Conservation (phyloP, 2,329 filamentous ascomycete genomes). For the Colletotrichum caudatum region DNA sequence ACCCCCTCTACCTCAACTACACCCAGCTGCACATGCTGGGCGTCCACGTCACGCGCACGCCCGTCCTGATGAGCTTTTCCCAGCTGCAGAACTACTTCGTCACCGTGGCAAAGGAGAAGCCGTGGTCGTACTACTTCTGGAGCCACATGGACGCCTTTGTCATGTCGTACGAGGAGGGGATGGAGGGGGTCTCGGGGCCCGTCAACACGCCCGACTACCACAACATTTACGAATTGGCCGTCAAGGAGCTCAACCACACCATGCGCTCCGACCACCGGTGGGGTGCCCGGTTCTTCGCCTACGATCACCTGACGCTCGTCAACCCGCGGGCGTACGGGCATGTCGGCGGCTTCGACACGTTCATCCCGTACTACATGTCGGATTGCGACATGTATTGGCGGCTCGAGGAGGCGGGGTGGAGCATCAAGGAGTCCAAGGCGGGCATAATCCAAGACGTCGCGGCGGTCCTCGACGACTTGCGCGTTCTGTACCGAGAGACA, state of each 20-base stretch:
- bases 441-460: slow-evolving; percentile 62
- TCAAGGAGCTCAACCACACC: slow-evolving; percentile 52
- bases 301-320: slow-evolving; percentile 68
- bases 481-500: slow-evolving; percentile 58
- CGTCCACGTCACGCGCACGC: slow-evolving; percentile 63
- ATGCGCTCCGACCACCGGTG: slow-evolving; percentile 54
- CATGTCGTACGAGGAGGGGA: slow-evolving; percentile 56
- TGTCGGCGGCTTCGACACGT: slow-evolving; percentile 67
- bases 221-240: slow-evolving; percentile 55
- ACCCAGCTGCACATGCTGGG: slow-evolving; percentile 61
- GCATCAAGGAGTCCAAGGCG: slow-evolving; percentile 52
- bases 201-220: slow-evolving; percentile 55
- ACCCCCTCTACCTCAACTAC: slow-evolving; percentile 69
- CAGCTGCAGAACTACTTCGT: slow-evolving; percentile 69
- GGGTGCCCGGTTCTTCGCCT: slow-evolving; percentile 67
- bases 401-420: slow-evolving; percentile 59
- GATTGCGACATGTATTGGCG: slow-evolving; percentile 68
- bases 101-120: slow-evolving; percentile 56
- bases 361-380: slow-evolving; percentile 69
- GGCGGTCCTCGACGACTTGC: slow-evolving; percentile 58
- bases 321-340: slow-evolving; percentile 64
- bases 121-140: slow-evolving; percentile 67
- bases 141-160: slow-evolving; percentile 66
- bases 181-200: slow-evolving; percentile 36
- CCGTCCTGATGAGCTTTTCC: slow-evolving; percentile 65